These are phyloP conservation scores for Fragilariopsis cylindrus DNA, from an alignment of 108 stramenopile species.

Conservation along the genomic window DNA sequence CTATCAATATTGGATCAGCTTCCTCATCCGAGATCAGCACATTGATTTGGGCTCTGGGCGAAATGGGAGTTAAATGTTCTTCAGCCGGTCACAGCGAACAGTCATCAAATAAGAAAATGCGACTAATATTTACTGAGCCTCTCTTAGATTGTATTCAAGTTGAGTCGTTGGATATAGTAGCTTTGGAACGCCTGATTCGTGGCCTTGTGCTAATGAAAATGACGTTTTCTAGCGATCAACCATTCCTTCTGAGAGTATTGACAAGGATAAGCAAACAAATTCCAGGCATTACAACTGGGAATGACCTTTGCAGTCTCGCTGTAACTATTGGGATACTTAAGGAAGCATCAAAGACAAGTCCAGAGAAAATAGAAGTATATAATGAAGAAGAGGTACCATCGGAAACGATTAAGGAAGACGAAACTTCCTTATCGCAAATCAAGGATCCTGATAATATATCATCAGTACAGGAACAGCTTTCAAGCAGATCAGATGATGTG, in stretches of 20 bases:
- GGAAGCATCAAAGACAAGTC: constrained; percentile 14
- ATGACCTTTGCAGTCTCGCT: constrained; percentile 23
- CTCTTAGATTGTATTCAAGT: constrained; percentile 25
- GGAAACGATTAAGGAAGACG: not conserved
- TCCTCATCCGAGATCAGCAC: constrained; percentile 36
- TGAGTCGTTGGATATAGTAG: constrained; percentile 6
- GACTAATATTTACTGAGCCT: constrained; percentile 21
- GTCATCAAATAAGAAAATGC: constrained; percentile 33
- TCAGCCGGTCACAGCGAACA: constrained; percentile 10
- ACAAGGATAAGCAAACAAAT: constrained; percentile 10
- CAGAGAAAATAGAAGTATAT: not conserved
- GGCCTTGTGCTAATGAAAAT: constrained; percentile 31
- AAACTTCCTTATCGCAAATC: not conserved
- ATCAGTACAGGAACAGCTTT: not conserved
- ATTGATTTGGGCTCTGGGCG: constrained; percentile 49
- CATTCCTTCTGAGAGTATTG: constrained; percentile 19
- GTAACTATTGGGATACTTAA: constrained; percentile 21
- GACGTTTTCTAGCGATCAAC: constrained; percentile 12
- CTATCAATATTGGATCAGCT: constrained; percentile 14
- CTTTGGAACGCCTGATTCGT: constrained; percentile 21
- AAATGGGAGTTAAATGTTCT: constrained; percentile 40
- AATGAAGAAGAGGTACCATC: not conserved
- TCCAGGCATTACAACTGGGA: not conserved
- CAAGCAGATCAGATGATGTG: not conserved
- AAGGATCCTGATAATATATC: not conserved